Conservation (phyloP, 2,329 filamentous ascomycete genomes). For the Ophiocordyceps robertsii region DNA sequence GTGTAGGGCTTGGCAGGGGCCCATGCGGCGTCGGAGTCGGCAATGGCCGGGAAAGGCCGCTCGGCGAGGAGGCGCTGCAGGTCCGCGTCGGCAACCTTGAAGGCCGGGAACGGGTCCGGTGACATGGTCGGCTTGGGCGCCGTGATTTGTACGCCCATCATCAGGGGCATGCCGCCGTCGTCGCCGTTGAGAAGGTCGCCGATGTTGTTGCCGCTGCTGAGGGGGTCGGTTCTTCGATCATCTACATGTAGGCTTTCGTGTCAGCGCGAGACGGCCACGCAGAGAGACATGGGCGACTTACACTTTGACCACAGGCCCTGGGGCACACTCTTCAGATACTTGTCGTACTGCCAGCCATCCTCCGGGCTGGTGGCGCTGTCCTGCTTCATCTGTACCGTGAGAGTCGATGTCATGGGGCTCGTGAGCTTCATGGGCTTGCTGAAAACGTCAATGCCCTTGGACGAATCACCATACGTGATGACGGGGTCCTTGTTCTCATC, state of each 20-base stretch:
- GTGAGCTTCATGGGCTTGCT: not conserved
- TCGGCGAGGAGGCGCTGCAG: too few species aligned
- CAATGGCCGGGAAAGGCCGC: too few species aligned
- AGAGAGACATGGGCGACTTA: not conserved
- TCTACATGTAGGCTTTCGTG: not conserved
- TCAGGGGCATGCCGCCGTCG: not conserved
- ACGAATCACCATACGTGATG: not conserved
- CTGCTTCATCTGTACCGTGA: slow-evolving; percentile 1
- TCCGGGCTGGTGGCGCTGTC: not conserved
- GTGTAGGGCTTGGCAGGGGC: too few species aligned
- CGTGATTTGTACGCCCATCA: slow-evolving; percentile 2
- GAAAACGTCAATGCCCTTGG: not conserved
- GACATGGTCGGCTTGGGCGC: not conserved
- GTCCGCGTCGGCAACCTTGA: slow-evolving; percentile 1
- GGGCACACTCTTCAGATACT: slow-evolving; percentile 1
- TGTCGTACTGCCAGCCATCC: slow-evolving; percentile 1
- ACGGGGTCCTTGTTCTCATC: not conserved
- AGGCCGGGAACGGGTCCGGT: slow-evolving; percentile 1
- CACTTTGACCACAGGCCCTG: slow-evolving; percentile 2
- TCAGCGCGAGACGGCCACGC: not conserved
- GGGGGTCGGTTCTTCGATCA: not conserved
- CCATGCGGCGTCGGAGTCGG: too few species aligned
- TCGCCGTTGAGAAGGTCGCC: slow-evolving; percentile 2
- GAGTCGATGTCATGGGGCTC: not conserved
- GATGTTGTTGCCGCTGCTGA: slow-evolving; percentile 1